A percentile compares a stretch with the other conserved stretches of the same genome.
Evolutionary conservation across 2,329 filamentous ascomycete species (phyloP).

Genomic region (Fusarium nisikadoi): DNA sequence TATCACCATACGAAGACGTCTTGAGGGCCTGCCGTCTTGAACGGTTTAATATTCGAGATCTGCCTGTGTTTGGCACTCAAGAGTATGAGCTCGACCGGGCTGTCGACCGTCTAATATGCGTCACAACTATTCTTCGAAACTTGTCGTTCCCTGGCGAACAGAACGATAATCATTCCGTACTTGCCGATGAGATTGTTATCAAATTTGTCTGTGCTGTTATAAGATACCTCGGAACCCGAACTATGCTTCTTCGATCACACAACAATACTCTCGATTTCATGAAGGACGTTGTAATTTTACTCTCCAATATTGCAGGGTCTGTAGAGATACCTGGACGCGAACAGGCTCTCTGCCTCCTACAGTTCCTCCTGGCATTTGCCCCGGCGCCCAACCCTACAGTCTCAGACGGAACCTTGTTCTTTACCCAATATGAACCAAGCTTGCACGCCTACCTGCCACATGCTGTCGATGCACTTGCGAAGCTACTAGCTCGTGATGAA

Average conservation of each 20-base stretch:
- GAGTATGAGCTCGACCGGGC: slow-evolving; percentile 87
- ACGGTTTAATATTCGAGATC: slow-evolving; percentile 75
- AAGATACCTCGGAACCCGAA: slow-evolving; percentile 86
- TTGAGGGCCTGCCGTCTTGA: slow-evolving; percentile 82
- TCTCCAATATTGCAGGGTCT: slow-evolving; percentile 87
- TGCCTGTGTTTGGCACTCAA: slow-evolving; percentile 77
- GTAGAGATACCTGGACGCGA: slow-evolving; percentile 87
- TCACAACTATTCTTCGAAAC: slow-evolving; percentile 92
- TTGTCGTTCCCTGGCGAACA: slow-evolving; percentile 79
- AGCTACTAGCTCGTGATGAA: slow-evolving; percentile 90
- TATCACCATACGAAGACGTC: slow-evolving; percentile 89
- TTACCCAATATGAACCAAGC: slow-evolving; percentile 81
- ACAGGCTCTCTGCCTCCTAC: slow-evolving; percentile 85
- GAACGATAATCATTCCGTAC: slow-evolving; percentile 73
- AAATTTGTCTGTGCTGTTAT: slow-evolving; percentile 87
- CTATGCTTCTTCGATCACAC: slow-evolving; percentile 84
- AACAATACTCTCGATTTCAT: slow-evolving; percentile 93
- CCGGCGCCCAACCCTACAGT: slow-evolving; percentile 77
- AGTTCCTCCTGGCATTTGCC: slow-evolving; percentile 91
- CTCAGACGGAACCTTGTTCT: slow-evolving; percentile 71
- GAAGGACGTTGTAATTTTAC: slow-evolving; percentile 90
- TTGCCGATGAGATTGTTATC: slow-evolving; percentile 82
- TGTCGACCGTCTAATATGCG: slow-evolving; percentile 86
- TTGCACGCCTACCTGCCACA: slow-evolving; percentile 89
- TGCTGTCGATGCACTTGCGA: slow-evolving; percentile 90